phyloP scores from a whole-genome alignment of 1,139 yeast genomes.

The Geotrichum citri-aurantii region DNA sequence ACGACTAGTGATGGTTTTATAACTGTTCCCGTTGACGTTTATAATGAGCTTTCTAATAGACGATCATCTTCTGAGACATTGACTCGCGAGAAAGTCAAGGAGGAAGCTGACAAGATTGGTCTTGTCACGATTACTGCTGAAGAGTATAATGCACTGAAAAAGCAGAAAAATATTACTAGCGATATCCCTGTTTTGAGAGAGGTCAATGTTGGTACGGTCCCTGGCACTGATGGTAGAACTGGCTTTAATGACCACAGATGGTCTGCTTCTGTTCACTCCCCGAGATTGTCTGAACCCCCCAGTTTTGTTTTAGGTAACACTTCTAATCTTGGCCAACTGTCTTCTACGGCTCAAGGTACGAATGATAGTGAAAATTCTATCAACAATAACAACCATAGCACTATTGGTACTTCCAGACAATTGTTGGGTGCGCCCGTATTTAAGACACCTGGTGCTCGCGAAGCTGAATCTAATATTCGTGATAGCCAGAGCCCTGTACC shows the following conservation, averaged over 20 bases:
- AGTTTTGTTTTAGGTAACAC: neutral
- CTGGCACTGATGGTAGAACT: neutral
- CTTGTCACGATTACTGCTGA: conserved; percentile 36
- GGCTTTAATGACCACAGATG: conserved; percentile 3
- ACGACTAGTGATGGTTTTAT: conserved; percentile 22
- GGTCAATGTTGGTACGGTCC: conserved; percentile 21
- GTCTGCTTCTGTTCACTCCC: conserved; percentile 9
- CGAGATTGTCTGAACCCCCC: conserved; percentile 7
- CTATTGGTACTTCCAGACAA: neutral
- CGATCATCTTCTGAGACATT: conserved; percentile 20
- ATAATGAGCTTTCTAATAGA: conserved; percentile 21
- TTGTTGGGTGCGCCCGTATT: conserved; percentile 2
- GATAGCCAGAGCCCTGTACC: conserved; percentile 12
- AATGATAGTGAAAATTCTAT: neutral
- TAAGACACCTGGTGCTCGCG: neutral
- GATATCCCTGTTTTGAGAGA: conserved; percentile 15
- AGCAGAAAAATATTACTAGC: conserved; percentile 13
- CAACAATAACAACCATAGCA: neutral
- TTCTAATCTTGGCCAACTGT: neutral
- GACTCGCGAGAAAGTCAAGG: conserved; percentile 21
- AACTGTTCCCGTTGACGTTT: conserved; percentile 24
- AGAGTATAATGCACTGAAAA: conserved; percentile 29
- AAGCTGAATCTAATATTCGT: conserved; percentile 1
- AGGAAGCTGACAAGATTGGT: conserved; percentile 34
- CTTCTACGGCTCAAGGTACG: neutral